Evolutionary conservation across 805 yeast genomes (phyloP).

Genomic region (Clavispora phyllophila): DNA sequence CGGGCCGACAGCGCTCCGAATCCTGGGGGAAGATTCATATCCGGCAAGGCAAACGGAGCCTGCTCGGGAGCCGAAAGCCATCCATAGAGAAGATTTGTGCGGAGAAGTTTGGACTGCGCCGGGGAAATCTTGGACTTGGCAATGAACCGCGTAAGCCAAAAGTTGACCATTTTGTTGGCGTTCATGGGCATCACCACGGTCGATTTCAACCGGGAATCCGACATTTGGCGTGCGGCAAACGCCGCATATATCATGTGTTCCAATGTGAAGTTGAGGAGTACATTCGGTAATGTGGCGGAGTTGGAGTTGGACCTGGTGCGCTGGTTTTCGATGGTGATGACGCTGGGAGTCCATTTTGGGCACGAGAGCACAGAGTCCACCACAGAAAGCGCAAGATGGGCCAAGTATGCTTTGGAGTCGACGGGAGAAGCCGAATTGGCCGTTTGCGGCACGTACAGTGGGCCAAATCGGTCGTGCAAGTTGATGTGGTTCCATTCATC

Average conservation of each 20-base stretch:
- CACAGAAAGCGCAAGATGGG: slow-evolving; percentile 15
- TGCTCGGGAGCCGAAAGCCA: slow-evolving; percentile 10
- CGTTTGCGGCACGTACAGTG: slow-evolving; percentile 7
- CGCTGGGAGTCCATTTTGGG: slow-evolving; percentile 14
- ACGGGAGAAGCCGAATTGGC: slow-evolving; percentile 10
- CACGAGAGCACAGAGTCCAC: slow-evolving; percentile 17
- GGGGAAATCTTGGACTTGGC: slow-evolving; percentile 10
- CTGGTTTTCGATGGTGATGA: slow-evolving; percentile 35
- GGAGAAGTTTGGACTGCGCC: slow-evolving; percentile 8
- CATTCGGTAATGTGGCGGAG: slow-evolving; percentile 34
- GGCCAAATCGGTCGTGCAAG: slow-evolving; percentile 19
- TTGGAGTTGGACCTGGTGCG: slow-evolving; percentile 33
- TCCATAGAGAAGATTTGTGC: slow-evolving; percentile 9
- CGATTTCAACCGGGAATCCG: slow-evolving; percentile 5
- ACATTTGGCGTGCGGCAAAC: slow-evolving; percentile 17
- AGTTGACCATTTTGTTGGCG: slow-evolving; percentile 32
- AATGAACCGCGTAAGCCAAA: slow-evolving; percentile 34
- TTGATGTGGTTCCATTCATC: slow-evolving; percentile 24
- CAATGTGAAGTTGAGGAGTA: slow-evolving; percentile 31
- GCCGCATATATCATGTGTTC: slow-evolving; percentile 34
- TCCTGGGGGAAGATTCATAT: background rate
- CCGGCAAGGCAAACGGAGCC: slow-evolving; percentile 9
- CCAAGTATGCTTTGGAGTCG: slow-evolving; percentile 26
- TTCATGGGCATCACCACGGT: slow-evolving; percentile 30
- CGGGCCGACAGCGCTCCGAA: slow-evolving; percentile 3